These are phyloP conservation scores for Tanozyma kutaoensis DNA, from an alignment of 805 yeast genomes.

Conservation along the genomic window DNA sequence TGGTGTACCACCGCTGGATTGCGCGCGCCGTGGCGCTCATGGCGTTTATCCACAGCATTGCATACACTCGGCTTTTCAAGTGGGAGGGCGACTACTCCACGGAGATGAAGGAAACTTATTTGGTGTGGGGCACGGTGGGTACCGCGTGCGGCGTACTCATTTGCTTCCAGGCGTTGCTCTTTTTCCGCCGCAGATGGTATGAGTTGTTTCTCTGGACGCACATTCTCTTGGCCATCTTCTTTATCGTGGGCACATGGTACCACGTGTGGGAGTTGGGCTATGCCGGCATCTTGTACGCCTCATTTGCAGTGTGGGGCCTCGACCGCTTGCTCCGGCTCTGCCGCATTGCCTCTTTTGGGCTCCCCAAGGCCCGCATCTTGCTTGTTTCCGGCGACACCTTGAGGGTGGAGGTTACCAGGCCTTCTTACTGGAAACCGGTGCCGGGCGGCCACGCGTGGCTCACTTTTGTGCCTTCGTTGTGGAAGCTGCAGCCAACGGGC, in stretches of 20 bases:
- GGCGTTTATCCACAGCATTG: conserved; percentile 4
- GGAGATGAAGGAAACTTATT: no score
- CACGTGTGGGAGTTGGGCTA: conserved; percentile 3
- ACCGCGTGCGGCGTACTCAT: conserved; percentile 4
- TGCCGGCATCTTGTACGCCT: conserved; percentile 4
- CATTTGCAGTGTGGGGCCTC: conserved; percentile 17
- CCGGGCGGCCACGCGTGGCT: conserved; percentile 30
- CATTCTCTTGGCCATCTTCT: conserved; percentile 9
- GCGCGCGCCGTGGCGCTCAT: conserved; percentile 5
- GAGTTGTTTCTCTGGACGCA: conserved; percentile 11
- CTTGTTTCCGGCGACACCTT: conserved; percentile 22
- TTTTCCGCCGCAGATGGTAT: conserved; percentile 10
- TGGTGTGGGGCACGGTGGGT: no score
- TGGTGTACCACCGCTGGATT: conserved; percentile 7
- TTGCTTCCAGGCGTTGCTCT: conserved; percentile 6
- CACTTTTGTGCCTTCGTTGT: conserved; percentile 20
- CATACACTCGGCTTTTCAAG: conserved; percentile 4
- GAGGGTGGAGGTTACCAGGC: conserved; percentile 21
- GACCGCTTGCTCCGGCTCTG: conserved; percentile 17
- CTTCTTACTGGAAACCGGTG: conserved; percentile 19
- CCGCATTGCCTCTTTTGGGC: conserved; percentile 20
- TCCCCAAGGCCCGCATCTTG: conserved; percentile 16
- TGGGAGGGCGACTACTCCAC: no score
- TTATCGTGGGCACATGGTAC: conserved; percentile 9
- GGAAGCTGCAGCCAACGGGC: no score